A percentile compares a stretch with the other conserved stretches of the same genome.
Evolutionary conservation across 2,329 filamentous ascomycete genomes (phyloP).

Genomic region (Cephalotrichum gorgonifer): DNA sequence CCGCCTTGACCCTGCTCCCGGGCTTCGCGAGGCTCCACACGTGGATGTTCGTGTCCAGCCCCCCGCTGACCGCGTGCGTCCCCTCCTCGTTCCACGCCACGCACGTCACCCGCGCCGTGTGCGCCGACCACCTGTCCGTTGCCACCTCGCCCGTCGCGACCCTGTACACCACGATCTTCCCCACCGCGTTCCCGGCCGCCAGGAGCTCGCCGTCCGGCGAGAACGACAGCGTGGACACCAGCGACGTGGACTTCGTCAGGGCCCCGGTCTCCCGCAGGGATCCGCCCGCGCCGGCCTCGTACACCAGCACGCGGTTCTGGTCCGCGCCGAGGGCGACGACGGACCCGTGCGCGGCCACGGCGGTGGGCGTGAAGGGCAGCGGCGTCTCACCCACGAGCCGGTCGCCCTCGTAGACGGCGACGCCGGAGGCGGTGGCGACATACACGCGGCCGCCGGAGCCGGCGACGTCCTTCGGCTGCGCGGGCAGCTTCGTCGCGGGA

Average conservation of each 20-base stretch:
- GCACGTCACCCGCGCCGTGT: slow-evolving; percentile 46
- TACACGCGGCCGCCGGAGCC: slow-evolving; percentile 39
- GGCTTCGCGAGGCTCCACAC: slow-evolving; percentile 84
- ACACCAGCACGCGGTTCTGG: slow-evolving; percentile 66
- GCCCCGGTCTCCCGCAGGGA: slow-evolving; percentile 42
- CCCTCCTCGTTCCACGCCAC: slow-evolving; percentile 69
- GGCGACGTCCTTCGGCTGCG: slow-evolving; percentile 70
- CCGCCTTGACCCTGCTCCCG: slow-evolving; percentile 70
- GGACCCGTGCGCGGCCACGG: slow-evolving; percentile 58
- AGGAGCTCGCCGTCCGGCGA: slow-evolving; percentile 67
- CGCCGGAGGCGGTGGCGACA: slow-evolving; percentile 43
- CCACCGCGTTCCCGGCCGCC: slow-evolving; percentile 71
- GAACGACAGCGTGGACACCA: slow-evolving; percentile 74
- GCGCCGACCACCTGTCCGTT: slow-evolving; percentile 61
- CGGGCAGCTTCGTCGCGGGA: slow-evolving; percentile 53
- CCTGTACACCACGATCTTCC: slow-evolving; percentile 76
- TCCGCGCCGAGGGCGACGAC: slow-evolving; percentile 68
- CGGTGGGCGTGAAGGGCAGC: slow-evolving; percentile 55
- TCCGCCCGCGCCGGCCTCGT: slow-evolving; percentile 44
- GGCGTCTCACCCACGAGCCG: slow-evolving; percentile 48
- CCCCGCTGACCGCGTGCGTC: slow-evolving; percentile 72
- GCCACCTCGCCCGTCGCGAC: slow-evolving; percentile 58
- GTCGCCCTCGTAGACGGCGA: slow-evolving; percentile 48
- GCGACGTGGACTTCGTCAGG: slow-evolving; percentile 58
- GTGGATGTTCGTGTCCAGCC: slow-evolving; percentile 82